Base-by-base conservation (phyloP, 1,139 yeast genomes). In the Scheffersomyces titani region DNA sequence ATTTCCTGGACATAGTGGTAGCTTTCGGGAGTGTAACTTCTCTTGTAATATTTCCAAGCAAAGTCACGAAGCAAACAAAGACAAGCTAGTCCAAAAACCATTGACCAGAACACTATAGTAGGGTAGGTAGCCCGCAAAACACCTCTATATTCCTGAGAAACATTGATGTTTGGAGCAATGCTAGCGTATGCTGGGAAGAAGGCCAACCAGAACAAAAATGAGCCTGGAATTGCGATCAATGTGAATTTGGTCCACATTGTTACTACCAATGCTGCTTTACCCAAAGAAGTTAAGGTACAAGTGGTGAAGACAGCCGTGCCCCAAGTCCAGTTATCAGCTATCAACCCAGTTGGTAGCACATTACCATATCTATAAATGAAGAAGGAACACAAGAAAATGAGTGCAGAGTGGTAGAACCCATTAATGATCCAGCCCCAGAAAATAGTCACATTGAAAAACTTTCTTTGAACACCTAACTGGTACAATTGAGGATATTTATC, bases 381-480 rank as follows among this genome's bases (percentile, higher is more conserved):
- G 56, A 82, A 82, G 11, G 92, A 81, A 47, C 96, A 88, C 51
- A 93, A 75, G 71, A 89, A 96, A 18, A 92, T 88, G 11, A 96
- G 78, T 1, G 92, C 91, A 9, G 98, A 92, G 70, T 96, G 99
- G 73, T 85, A 96, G 68, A 96, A 94, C 0, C 99, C 99, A 72
- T 96, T 96, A 53, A 87, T 76, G 54, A 94, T 90, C 99, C 99
- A 96, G 30, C 97, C 92, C 98, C 98, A 94, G 72, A 96, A 96
- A 51, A 92, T 93, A 6, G 86, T 81, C 6, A 92, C 97, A 63
- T 94, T 94, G 78, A 96, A 91, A 68, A 94, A 94, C 57, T 85
- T 87, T 45, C 96, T 90, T 61, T 85, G 80, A 72, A 94, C 98
- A 5, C 99, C 99, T 52, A 94, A 78, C 66, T 88, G 90, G 73